Evolutionary conservation across 2,329 filamentous ascomycete species (phyloP).

Genomic region (Macrophomina tecta): DNA sequence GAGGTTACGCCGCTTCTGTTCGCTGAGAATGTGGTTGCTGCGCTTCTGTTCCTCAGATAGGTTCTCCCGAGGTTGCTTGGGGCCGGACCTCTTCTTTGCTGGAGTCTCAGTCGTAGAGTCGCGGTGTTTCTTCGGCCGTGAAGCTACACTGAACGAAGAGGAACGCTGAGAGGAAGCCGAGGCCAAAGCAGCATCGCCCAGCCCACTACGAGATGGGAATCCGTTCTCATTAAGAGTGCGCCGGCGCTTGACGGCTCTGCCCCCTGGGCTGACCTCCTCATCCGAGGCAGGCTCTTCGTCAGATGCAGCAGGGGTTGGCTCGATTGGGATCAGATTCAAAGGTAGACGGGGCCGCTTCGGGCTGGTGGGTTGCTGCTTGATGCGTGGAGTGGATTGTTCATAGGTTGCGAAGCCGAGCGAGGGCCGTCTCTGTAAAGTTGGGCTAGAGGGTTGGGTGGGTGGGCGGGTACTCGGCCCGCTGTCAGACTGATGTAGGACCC

Average conservation of each 20-base stretch:
- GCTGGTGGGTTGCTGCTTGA: conserved; percentile 20
- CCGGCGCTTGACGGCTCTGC: conserved; percentile 18
- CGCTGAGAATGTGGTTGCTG: conserved; percentile 84
- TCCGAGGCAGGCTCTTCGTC: conserved; percentile 24
- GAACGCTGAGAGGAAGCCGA: conserved; percentile 15
- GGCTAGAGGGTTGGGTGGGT: conserved; percentile 21
- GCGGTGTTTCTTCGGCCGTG: conserved; percentile 36
- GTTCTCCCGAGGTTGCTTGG: conserved; percentile 53
- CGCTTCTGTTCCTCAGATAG: conserved; percentile 80
- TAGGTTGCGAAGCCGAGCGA: neutral
- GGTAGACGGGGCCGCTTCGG: conserved; percentile 1
- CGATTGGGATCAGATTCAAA: conserved; percentile 7
- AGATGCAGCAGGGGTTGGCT: conserved; percentile 7
- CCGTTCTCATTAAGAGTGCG: conserved; percentile 25
- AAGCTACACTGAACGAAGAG: conserved; percentile 23
- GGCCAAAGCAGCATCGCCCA: neutral
- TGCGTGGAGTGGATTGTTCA: neutral
- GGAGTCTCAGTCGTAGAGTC: conserved; percentile 28
- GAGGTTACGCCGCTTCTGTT: conserved; percentile 82
- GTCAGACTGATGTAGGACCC: neutral
- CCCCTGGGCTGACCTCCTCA: conserved; percentile 19
- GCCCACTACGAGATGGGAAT: neutral
- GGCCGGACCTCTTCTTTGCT: conserved; percentile 4
- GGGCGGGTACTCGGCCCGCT: conserved; percentile 14
- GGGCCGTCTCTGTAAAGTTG: conserved; percentile 8